These are phyloP conservation scores for Blastobotrys robertii DNA, from an alignment of 805 yeast genomes.

Conservation along the genomic window DNA sequence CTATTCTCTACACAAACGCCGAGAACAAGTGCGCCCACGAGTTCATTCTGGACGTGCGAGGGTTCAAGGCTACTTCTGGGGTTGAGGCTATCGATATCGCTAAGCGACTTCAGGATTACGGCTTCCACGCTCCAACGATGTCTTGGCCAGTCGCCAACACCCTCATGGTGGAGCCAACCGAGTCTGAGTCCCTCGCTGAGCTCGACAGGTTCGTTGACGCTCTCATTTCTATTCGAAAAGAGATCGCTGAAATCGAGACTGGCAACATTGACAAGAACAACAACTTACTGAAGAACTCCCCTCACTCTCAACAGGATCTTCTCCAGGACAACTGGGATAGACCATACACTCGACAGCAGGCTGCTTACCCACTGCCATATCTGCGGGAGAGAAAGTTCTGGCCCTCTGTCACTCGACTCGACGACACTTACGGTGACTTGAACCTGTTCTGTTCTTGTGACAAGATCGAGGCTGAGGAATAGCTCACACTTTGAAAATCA, in stretches of 20 bases:
- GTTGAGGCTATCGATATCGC: constrained; percentile 95
- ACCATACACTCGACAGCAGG: constrained; percentile 86
- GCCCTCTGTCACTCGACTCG: constrained; percentile 91
- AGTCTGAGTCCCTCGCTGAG: constrained; percentile 81
- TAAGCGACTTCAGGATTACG: constrained; percentile 93
- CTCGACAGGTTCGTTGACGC: constrained; percentile 86
- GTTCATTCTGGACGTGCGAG: constrained; percentile 85
- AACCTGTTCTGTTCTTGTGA: constrained; percentile 85
- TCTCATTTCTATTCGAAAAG: constrained; percentile 70
- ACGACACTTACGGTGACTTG: constrained; percentile 91
- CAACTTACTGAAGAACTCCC: constrained; percentile 74
- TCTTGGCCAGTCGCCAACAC: constrained; percentile 98
- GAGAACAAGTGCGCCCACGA: constrained; percentile 90
- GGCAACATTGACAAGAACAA: constrained; percentile 45
- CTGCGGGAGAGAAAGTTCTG: constrained; percentile 74
- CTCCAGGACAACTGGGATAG: constrained; percentile 69
- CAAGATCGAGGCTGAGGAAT: constrained; percentile 14
- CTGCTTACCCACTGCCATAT: constrained; percentile 82
- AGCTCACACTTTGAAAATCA: not conserved
- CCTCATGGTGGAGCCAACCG: constrained; percentile 97
- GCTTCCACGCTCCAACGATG: constrained; percentile 98
- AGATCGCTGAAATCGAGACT: constrained; percentile 61
- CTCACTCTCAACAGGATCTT: constrained; percentile 80
- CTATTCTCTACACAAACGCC: constrained; percentile 60
- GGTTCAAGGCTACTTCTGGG: constrained; percentile 60